Conservation (phyloP, 495 filamentous ascomycete species). For the Venustampulla echinocandica region DNA sequence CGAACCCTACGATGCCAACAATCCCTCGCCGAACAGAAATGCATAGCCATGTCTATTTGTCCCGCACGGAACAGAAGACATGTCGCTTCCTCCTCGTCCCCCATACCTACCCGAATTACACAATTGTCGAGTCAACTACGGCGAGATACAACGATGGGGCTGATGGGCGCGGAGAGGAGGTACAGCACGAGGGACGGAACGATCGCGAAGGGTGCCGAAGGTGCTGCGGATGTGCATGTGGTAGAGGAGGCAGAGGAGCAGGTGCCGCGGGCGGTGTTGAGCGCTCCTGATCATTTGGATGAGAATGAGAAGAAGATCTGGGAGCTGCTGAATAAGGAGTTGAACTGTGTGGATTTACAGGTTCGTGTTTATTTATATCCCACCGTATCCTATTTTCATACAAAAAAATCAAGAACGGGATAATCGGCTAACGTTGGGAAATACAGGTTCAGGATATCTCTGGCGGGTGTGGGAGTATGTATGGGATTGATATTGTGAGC, state of each 20-base stretch:
- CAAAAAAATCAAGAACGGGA: not conserved
- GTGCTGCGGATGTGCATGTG: not conserved
- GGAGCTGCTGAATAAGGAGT: constrained; percentile 33
- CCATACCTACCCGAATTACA: not conserved
- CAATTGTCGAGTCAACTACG: no score
- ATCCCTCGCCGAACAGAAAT: not conserved
- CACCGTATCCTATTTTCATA: not conserved
- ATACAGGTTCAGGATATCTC: constrained; percentile 63
- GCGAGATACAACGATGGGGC: not conserved
- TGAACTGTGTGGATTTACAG: constrained; percentile 36
- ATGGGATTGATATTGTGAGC: constrained; percentile 60
- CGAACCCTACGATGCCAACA: constrained; percentile 7
- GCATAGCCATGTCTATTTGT: constrained; percentile 5
- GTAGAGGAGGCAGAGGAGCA: no score
- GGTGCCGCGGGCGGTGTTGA: constrained; percentile 2
- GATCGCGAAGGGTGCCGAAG: constrained; percentile 10
- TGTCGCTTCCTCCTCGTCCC: not conserved
- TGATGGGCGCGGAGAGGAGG: not conserved
- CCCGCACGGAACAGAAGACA: constrained; percentile 2
- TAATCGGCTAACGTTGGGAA: constrained; percentile 10
- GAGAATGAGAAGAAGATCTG: constrained; percentile 40
- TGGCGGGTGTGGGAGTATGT: constrained; percentile 76
- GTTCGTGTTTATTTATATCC: constrained; percentile 18
- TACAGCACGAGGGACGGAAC: constrained; percentile 8
- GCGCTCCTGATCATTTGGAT: constrained; percentile 40